Percentiles rank a stretch among this genome's conserved stretches.
Conservation (phyloP, 129 eudicot genomes). For the Heracleum sosnowskyi region DNA sequence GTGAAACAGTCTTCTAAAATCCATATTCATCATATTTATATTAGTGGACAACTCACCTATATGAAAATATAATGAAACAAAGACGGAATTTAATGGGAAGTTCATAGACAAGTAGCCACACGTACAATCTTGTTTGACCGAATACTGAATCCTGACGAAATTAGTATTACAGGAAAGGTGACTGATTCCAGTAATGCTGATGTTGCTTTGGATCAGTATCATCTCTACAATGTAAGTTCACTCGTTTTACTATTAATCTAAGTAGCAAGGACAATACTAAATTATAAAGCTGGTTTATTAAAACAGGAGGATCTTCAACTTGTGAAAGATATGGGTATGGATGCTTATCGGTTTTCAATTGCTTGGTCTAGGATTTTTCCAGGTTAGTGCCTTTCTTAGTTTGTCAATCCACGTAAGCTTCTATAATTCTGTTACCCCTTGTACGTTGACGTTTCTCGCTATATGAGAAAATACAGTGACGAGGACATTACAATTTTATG, state of each 20-base stretch:
- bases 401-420: neutral
- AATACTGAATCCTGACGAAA: neutral
- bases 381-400: constrained; percentile 32
- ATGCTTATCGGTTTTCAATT: constrained; percentile 90
- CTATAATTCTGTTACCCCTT: neutral
- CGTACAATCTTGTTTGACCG: neutral
- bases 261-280: neutral
- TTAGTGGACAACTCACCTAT: neutral
- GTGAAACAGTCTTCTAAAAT: no score
- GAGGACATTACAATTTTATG: neutral
- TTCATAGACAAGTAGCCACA: neutral
- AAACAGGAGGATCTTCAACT: constrained; percentile 67
- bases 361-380: constrained; percentile 94
- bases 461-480: no score
- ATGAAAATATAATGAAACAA: neutral
- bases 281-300: neutral
- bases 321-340: constrained; percentile 92
- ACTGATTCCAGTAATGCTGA: constrained; percentile 7
- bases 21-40: no score
- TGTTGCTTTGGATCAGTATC: constrained; percentile 11
- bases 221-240: constrained; percentile 4
- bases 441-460: neutral
- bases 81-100: neutral
- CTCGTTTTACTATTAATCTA: neutral
- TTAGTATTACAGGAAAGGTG: constrained; percentile 2